Evolutionary conservation across 2,329 filamentous ascomycete genomes (phyloP).

Genomic region (Alternaria angustiovoidea): DNA sequence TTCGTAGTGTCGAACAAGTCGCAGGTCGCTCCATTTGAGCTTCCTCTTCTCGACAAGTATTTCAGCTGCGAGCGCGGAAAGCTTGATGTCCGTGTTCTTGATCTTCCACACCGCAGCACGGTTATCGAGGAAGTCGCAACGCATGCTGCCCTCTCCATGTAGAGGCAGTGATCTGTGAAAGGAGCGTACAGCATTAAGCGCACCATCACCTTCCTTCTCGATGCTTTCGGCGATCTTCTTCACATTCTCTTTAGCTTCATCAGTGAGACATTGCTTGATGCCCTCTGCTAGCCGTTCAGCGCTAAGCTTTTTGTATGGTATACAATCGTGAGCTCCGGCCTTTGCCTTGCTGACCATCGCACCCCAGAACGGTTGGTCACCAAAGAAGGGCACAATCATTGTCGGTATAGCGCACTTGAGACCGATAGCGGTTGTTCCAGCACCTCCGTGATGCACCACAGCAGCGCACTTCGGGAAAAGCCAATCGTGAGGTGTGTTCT

Average conservation of each 20-base stretch:
- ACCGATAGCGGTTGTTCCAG: slow-evolving; percentile 77
- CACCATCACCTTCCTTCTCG: slow-evolving; percentile 69
- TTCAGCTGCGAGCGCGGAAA: slow-evolving; percentile 72
- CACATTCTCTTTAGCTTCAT: slow-evolving; percentile 67
- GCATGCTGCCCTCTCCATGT: slow-evolving; percentile 57
- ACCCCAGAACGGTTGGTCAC: slow-evolving; percentile 82
- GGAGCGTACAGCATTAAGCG: slow-evolving; percentile 71
- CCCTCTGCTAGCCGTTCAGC: slow-evolving; percentile 73
- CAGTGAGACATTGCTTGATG: slow-evolving; percentile 71
- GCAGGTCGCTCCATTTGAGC: slow-evolving; percentile 69
- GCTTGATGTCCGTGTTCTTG: slow-evolving; percentile 66
- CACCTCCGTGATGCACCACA: slow-evolving; percentile 79
- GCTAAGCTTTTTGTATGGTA: slow-evolving; percentile 73
- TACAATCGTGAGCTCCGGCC: slow-evolving; percentile 68
- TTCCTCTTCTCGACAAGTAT: slow-evolving; percentile 69
- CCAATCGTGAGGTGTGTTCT: slow-evolving; percentile 80
- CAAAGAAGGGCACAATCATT: slow-evolving; percentile 82
- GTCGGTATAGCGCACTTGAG: slow-evolving; percentile 75
- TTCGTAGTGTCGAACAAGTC: slow-evolving; percentile 71
- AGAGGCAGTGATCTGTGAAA: slow-evolving; percentile 70
- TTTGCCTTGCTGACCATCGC: slow-evolving; percentile 70
- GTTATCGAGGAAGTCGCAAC: slow-evolving; percentile 71
- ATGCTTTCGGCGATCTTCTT: slow-evolving; percentile 69
- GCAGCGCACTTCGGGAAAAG: slow-evolving; percentile 72
- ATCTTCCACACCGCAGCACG: slow-evolving; percentile 72